Conservation (phyloP, 2,329 filamentous ascomycete genomes). For the Nakataea oryzae region DNA sequence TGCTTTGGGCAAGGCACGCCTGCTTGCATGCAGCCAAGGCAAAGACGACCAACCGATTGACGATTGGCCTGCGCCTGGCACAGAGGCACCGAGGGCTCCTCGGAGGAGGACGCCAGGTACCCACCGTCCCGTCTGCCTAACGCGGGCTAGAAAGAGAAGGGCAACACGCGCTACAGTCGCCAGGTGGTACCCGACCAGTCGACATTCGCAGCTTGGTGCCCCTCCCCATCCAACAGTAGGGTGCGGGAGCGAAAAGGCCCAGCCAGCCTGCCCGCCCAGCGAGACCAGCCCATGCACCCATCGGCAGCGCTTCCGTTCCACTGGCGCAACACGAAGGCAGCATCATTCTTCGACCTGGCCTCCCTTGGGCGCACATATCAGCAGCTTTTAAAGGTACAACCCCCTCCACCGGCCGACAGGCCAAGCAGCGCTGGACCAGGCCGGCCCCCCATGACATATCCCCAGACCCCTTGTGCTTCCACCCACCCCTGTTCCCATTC, state of each 20-base stretch:
- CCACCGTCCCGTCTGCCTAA: neutral
- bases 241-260: neutral
- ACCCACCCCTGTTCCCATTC: neutral
- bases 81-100: neutral
- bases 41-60: neutral
- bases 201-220: neutral
- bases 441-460: neutral
- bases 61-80: neutral
- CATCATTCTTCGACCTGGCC: neutral
- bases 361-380: neutral
- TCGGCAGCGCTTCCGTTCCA: neutral
- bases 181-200: neutral
- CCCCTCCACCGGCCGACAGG: no score
- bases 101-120: neutral
- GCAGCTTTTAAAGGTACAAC: neutral
- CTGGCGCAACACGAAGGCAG: neutral
- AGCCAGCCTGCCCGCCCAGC: neutral
- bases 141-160: neutral
- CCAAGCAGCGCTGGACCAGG: neutral
- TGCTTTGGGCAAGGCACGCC: neutral
- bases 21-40: neutral
- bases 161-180: neutral
- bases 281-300: neutral
- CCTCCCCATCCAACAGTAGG: neutral
- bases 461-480: neutral